Evolutionary conservation across 495 filamentous ascomycete genomes (phyloP).

Genomic region (Aspergillus indologenus): DNA sequence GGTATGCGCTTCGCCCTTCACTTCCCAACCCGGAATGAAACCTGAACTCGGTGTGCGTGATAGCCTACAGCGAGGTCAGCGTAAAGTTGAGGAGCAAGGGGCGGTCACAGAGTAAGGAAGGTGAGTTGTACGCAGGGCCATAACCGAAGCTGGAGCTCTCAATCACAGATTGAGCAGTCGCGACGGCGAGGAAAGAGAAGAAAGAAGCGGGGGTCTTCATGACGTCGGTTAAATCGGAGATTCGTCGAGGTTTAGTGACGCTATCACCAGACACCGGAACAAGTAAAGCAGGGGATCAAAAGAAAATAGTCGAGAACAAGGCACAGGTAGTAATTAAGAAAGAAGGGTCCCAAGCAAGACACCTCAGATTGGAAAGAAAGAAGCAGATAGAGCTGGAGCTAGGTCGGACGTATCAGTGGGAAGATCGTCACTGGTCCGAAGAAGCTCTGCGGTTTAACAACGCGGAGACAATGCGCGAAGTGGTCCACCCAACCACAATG

Average conservation of each 20-base stretch:
- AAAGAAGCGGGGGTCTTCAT: conserved; percentile 42
- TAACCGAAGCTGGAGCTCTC: conserved; percentile 77
- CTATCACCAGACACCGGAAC: background rate
- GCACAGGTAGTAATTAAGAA: background rate
- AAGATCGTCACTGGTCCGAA: conserved; percentile 26
- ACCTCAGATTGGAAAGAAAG: background rate
- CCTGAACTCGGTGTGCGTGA: conserved; percentile 47
- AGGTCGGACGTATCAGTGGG: conserved; percentile 2
- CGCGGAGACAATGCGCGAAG: conserved; percentile 43
- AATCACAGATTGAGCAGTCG: conserved; percentile 58
- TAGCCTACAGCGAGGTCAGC: conserved; percentile 44
- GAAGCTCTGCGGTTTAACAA: conserved; percentile 34
- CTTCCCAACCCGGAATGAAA: conserved; percentile 60
- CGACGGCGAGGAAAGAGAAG: conserved; percentile 52
- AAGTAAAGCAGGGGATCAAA: background rate
- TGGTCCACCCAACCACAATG: conserved; percentile 49
- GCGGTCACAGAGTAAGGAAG: background rate
- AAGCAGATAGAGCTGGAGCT: background rate
- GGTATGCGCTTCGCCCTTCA: conserved; percentile 66
- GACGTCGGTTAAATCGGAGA: conserved; percentile 20
- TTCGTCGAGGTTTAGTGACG: conserved; percentile 2
- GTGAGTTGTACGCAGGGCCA: conserved; percentile 50
- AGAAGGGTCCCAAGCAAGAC: conserved; percentile 1
- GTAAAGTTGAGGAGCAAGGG: background rate
- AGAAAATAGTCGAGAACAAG: background rate